Evolutionary conservation across 2,329 filamentous ascomycete genomes (phyloP), one percentile per base, ranked within the genome.

Genomic region (Didymella pinodella): DNA sequence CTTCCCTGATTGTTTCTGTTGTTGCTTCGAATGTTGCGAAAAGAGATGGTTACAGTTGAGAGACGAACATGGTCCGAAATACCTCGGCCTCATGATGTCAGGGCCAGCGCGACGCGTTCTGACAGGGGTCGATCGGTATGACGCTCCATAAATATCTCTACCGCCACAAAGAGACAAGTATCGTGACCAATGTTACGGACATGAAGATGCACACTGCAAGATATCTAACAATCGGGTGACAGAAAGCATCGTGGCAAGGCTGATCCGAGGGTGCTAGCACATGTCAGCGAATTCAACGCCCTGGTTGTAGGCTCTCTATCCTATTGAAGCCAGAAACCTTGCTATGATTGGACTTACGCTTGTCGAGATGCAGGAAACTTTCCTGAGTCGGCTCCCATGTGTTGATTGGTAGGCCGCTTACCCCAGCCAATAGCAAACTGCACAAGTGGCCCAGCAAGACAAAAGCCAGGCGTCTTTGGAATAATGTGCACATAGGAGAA

Each of bases 1-100:
- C 12, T 31, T 8, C 10, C 28, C 10, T 29, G 31, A 32, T 3
- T 12, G 31, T 32, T 32, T 32, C 11, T 11, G 31, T 14, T 32
- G 31, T 32, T 12, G 31, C 31, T 29, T 29, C 22, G 28, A 10
- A 29, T 29, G 28, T 29, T 10, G 28, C 28, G 10, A 32, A 14
- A 32, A 32, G 12, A 11, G 8, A 32, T 32, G 16, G 8, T 36
- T 16, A n/a, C 3, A 36, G n/a, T 11, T 11, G 18, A 20, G 18
- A 20, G n/a, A 12, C 6, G 36, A 8, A 40, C 36, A 7, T 7
- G 34, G 26, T 22, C 47, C 22, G 14, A 48, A 48, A 10, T 57
- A 40, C 58, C 56, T 49, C 32, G 57, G 59, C 50, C 63, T 61
- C 59, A 68, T 65, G 55, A 61, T 64, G 38, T 57, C 66, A 31